Percentiles rank a stretch among this genome's conserved stretches.
phyloP scores from a whole-genome alignment of 108 stramenopile genomes.

The Cylindrotheca fusiformis region DNA sequence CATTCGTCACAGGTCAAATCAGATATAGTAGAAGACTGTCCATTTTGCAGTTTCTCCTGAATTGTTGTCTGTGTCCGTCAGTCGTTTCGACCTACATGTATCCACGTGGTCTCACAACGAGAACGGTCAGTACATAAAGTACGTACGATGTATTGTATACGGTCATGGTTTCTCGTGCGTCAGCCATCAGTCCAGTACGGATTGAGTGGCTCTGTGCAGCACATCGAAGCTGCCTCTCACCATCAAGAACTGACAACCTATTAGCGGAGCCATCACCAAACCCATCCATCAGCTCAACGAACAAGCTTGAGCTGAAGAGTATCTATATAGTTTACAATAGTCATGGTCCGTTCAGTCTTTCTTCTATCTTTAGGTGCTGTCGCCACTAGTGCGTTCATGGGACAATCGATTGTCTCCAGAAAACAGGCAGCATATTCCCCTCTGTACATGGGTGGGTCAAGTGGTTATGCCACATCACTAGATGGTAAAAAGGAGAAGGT shows the following conservation, averaged over 20 bases:
- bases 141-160: no score
- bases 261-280: background rate
- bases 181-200: background rate
- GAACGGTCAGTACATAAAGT: no score
- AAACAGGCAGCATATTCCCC: slow-evolving; percentile 19
- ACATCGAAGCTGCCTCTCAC: no score
- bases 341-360: slow-evolving; percentile 14
- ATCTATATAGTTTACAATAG: slow-evolving; percentile 1
- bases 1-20: no score
- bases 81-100: no score
- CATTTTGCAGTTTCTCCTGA: no score
- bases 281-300: background rate
- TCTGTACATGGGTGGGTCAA: slow-evolving; percentile 71
- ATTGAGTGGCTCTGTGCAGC: background rate
- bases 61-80: no score
- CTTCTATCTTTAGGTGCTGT: slow-evolving; percentile 16
- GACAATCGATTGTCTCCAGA: slow-evolving; percentile 9
- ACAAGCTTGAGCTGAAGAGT: no score
- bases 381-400: slow-evolving; percentile 20
- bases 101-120: no score
- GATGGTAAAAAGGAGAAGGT: slow-evolving; percentile 75
- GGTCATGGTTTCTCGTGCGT: background rate
- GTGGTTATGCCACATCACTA: slow-evolving; percentile 68
- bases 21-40: no score
- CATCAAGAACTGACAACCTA: no score